A percentile compares a stretch with the other conserved stretches of the same genome.
Evolutionary conservation across 2,329 filamentous ascomycete species (phyloP).

Genomic region (Colletotrichum sp.): DNA sequence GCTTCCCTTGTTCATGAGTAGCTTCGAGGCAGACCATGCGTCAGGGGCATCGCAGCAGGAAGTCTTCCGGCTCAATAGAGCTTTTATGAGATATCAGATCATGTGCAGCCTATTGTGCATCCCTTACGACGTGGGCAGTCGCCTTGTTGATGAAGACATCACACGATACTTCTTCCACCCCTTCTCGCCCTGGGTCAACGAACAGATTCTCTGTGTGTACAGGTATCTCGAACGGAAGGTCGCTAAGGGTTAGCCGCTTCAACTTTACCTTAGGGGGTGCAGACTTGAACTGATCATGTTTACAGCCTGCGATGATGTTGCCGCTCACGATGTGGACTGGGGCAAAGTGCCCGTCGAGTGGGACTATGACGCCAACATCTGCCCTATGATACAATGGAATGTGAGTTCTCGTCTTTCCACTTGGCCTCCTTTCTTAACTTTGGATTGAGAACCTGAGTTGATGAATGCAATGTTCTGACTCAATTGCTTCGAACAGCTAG

Average conservation of each 20-base stretch:
- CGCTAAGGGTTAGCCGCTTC: neutral
- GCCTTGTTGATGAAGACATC: neutral
- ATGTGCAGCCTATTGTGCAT: neutral
- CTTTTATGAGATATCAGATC: neutral
- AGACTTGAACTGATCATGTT: neutral
- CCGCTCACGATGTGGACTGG: neutral
- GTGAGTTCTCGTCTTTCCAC: neutral
- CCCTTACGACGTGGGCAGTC: neutral
- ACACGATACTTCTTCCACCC: neutral
- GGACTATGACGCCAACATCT: neutral
- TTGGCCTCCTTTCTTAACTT: neutral
- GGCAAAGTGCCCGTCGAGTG: neutral
- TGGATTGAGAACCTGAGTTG: neutral
- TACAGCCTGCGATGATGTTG: neutral
- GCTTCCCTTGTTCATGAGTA: neutral
- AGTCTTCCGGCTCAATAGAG: neutral
- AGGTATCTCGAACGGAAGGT: neutral
- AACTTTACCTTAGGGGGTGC: neutral
- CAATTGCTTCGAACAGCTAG: neutral
- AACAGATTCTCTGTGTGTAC: neutral
- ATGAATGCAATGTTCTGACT: neutral
- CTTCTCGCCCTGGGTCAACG: neutral
- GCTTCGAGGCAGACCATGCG: neutral
- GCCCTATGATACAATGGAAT: neutral
- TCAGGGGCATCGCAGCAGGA: neutral